These are phyloP conservation scores for Orbilia oligospora DNA, from an alignment of 2,329 filamentous ascomycete species.

Conservation along the genomic window DNA sequence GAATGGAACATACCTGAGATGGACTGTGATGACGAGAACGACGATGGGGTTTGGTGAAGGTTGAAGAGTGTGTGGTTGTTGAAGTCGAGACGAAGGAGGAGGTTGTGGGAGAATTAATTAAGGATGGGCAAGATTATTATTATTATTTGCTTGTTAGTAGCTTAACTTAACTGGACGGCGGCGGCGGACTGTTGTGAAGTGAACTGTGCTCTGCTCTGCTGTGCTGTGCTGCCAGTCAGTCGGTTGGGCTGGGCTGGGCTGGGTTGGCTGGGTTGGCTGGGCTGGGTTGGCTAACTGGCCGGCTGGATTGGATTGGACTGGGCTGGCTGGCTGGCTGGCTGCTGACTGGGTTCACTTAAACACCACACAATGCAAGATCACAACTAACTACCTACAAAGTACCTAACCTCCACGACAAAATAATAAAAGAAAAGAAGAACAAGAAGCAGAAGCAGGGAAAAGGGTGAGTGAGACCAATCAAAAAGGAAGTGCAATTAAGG, in stretches of 20 bases:
- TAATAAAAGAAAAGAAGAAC: conserved; percentile 17
- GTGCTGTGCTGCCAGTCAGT: too few species aligned
- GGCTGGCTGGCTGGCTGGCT: neutral
- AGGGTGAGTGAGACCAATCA: conserved; percentile 24
- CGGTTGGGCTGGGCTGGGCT: neutral
- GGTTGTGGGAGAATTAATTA: conserved; percentile 1
- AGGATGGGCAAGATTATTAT: neutral
- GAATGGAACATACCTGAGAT: conserved; percentile 31
- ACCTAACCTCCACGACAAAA: neutral
- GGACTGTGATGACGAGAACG: conserved; percentile 18
- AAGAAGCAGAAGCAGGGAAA: conserved; percentile 31
- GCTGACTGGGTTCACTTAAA: too few species aligned
- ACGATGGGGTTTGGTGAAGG: conserved; percentile 2
- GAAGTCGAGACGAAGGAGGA: conserved; percentile 1
- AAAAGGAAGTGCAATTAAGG: conserved; percentile 52
- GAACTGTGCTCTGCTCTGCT: too few species aligned
- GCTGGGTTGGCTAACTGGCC: neutral
- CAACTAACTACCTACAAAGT: neutral
- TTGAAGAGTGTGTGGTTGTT: conserved; percentile 17
- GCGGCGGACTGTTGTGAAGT: too few species aligned
- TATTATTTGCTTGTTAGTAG: neutral
- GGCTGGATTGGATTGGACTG: too few species aligned
- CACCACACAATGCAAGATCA: neutral
- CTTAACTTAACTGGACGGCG: too few species aligned
- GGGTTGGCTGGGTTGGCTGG: neutral